A percentile compares a stretch with the other conserved stretches of the same genome.
These are phyloP conservation scores for Backusella mclennaniae DNA, from an alignment of 192 early-diverging fungal genomes.

Conservation along the genomic window DNA sequence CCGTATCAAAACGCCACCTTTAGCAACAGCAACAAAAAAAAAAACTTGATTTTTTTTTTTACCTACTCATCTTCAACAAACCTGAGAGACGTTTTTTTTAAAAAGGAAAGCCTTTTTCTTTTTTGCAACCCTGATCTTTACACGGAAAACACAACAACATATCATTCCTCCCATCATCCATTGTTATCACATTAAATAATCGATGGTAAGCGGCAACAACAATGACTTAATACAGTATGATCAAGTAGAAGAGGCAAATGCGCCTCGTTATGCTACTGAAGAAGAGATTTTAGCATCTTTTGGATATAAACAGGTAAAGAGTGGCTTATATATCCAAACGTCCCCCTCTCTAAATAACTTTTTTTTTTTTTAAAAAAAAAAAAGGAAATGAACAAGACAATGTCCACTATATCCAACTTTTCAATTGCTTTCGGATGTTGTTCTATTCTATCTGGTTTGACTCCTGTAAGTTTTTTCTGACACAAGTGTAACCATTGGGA, in stretches of 20 bases:
- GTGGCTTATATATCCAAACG: too few relatives aligned
- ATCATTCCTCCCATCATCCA: background rate
- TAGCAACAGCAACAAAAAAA: background rate
- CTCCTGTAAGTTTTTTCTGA: conserved; percentile 37
- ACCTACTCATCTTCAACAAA: background rate
- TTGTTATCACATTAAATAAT: background rate
- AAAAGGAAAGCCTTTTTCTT: background rate
- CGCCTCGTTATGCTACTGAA: conserved; percentile 14
- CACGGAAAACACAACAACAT: background rate
- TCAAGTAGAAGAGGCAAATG: background rate
- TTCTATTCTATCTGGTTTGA: conserved; percentile 50
- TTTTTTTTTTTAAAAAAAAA: background rate
- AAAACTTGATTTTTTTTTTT: background rate
- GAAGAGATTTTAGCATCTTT: conserved; percentile 34
- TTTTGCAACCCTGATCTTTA: background rate
- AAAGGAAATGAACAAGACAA: conserved; percentile 51
- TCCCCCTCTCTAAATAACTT: background rate
- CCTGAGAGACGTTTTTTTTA: conserved; percentile 8
- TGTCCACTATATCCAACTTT: conserved; percentile 51
- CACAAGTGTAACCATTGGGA: too few relatives aligned
- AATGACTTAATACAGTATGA: background rate
- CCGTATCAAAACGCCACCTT: background rate
- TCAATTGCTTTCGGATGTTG: conserved; percentile 54
- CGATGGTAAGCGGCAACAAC: background rate
- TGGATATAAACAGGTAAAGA: conserved; percentile 41